Evolutionary conservation across 108 stramenopile species (phyloP), one percentile per base, ranked within the genome.

Genomic region (Nannochloropsis oceanica): DNA sequence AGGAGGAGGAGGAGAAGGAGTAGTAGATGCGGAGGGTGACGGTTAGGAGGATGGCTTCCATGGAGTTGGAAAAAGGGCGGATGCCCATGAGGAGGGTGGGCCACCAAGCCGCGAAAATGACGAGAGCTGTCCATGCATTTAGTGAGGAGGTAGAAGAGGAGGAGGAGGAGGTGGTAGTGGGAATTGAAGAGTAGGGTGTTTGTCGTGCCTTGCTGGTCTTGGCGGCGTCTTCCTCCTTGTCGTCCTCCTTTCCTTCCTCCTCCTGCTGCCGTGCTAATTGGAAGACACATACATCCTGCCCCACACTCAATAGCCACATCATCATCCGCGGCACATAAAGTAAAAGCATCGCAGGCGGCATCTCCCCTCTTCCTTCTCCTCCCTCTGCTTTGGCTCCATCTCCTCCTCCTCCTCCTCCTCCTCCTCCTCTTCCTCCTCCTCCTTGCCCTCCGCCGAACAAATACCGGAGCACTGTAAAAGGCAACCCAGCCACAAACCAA

Each of bases 31-130:
- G 59, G 59, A 73, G 59, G 59, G 59, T 73, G 59, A 73, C 5
- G 59, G 93, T 86, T n/a, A 95, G 50, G 73, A 89, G 50, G 87
- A 90, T 93, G 2, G 94, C 90, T 84, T 95, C 94, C 83, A 95
- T 84, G n/a, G 90, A 84, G 84, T 95, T 95, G 83, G 93, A 91
- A 86, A 95, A 95, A 42, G 94, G 94, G 25, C 94, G 92, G 87
- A 80, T 85, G 13, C 92, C 84, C 82, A 95, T 89, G 8, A 91
- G 89, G 8, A 93, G 85, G 20, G 89, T 88, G 34, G 93, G 92
- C 94, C 94, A 94, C 9, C 93, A 91, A 27, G 91, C 92, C 80
- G 93, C 93, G 46, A 93, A 46, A 81, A 93, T 80, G 79, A 93
- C 86, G 2, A 94, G 44, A 26, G 27, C 27, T 82, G 73, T 82